These are phyloP conservation scores for Bathelium albidoporum DNA, from an alignment of 495 filamentous ascomycete species.

Conservation along the genomic window DNA sequence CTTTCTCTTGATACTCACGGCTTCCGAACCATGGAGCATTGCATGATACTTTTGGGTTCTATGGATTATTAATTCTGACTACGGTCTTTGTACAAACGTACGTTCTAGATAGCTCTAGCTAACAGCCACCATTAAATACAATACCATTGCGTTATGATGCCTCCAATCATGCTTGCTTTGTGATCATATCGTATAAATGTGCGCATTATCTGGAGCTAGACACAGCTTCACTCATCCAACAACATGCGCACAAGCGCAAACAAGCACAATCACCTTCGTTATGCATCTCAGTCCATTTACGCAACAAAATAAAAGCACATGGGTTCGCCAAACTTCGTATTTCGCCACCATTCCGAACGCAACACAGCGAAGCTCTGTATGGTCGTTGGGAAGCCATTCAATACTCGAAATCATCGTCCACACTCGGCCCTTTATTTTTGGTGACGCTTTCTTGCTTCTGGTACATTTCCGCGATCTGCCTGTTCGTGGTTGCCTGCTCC, in stretches of 20 bases:
- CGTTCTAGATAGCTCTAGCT: neutral
- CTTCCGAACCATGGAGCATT: neutral
- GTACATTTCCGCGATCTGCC: conserved; percentile 94
- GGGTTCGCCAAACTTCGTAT: too few species aligned
- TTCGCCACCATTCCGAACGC: too few species aligned
- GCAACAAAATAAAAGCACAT: too few species aligned
- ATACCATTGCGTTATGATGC: neutral
- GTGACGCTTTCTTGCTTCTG: conserved; percentile 78
- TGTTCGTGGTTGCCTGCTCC: conserved; percentile 73
- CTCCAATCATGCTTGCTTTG: neutral
- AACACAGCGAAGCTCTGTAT: neutral
- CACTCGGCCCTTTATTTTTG: conserved; percentile 64
- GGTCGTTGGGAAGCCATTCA: conserved; percentile 28
- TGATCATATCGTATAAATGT: too few species aligned
- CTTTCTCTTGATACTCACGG: neutral
- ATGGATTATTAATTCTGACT: neutral
- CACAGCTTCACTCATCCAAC: neutral
- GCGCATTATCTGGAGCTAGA: too few species aligned
- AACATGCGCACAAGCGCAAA: neutral
- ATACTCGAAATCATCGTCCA: conserved; percentile 99
- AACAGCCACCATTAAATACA: neutral
- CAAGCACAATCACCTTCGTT: too few species aligned
- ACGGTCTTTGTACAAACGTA: neutral
- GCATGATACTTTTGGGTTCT: neutral
- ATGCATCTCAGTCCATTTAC: too few species aligned